Percentiles rank a stretch among this genome's conserved stretches.
These are phyloP conservation scores for Cantharellus cinnabarinus DNA, from an alignment of 768 basidiomycete genomes.

Conservation along the genomic window DNA sequence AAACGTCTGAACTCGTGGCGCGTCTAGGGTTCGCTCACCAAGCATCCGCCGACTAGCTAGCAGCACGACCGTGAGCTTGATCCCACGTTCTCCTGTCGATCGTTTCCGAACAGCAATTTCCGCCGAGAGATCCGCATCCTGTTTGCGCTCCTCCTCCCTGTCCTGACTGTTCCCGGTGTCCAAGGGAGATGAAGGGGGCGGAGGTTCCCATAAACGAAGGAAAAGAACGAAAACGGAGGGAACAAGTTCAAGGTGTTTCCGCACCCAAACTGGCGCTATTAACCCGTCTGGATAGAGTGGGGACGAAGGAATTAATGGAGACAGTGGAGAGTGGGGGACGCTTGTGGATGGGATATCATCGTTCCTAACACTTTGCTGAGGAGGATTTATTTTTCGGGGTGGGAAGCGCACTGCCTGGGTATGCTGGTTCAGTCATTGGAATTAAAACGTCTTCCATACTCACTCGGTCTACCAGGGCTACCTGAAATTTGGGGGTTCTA, in stretches of 20 bases:
- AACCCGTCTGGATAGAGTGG: conserved; percentile 88
- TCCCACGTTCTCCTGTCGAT: conserved; percentile 58
- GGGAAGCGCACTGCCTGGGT: conserved; percentile 59
- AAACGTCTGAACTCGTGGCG: not conserved
- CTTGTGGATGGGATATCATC: conserved; percentile 26
- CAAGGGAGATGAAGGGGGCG: conserved; percentile 28
- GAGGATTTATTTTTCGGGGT: conserved; percentile 48
- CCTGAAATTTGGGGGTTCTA: conserved; percentile 36
- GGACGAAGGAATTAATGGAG: conserved; percentile 70
- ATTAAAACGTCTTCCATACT: not conserved
- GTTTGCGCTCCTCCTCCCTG: conserved; percentile 44
- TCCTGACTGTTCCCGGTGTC: conserved; percentile 8
- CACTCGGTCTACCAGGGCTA: conserved; percentile 66
- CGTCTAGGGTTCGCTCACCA: conserved; percentile 28
- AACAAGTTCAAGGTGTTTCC: conserved; percentile 81
- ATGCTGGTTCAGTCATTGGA: not conserved
- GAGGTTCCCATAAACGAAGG: conserved; percentile 51
- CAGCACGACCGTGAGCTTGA: conserved; percentile 87
- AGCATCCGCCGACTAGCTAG: conserved; percentile 76
- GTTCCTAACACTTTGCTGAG: conserved; percentile 24
- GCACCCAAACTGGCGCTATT: conserved; percentile 94
- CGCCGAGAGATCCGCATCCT: conserved; percentile 56
- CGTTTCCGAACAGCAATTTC: conserved; percentile 70
- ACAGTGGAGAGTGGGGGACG: conserved; percentile 67
- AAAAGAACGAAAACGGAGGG: conserved; percentile 92